A percentile compares a stretch with the other conserved stretches of the same genome.
Conservation (phyloP, 2,329 filamentous ascomycete species). For the Chaetomium olivaceum region DNA sequence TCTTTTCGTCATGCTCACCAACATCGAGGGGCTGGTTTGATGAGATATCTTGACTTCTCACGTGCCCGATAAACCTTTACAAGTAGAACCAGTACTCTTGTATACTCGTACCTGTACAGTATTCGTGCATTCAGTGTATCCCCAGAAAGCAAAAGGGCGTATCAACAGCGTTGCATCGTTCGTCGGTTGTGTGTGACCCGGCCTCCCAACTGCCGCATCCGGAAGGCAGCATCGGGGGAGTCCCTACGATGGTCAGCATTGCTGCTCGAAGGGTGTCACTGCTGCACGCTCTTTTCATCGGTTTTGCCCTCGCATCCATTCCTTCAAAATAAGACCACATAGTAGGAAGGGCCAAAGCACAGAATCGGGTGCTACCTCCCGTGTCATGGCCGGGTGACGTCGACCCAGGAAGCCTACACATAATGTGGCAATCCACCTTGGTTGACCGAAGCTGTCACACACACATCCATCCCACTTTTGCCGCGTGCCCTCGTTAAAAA, state of each 20-base stretch:
- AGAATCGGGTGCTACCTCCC: neutral
- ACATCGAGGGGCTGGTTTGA: neutral
- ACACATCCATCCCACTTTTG: neutral
- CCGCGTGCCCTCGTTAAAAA: neutral
- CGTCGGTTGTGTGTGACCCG: neutral
- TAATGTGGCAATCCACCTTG: neutral
- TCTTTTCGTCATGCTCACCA: neutral
- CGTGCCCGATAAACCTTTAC: neutral
- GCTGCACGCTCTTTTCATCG: neutral
- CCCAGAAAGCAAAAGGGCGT: neutral
- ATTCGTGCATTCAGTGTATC: neutral
- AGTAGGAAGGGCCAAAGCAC: neutral
- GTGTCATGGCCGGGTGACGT: neutral
- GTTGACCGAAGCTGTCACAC: neutral
- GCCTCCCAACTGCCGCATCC: slow-evolving; percentile 8
- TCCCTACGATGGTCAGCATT: slow-evolving; percentile 9
- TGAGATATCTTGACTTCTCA: neutral
- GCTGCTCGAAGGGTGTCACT: neutral
- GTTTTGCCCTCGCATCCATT: neutral
- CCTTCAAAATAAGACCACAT: neutral
- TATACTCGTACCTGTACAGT: neutral
- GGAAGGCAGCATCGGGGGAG: slow-evolving; percentile 9
- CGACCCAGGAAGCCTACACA: neutral
- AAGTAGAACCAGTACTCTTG: too few species aligned
- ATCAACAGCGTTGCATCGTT: slow-evolving; percentile 4